A percentile compares a stretch with the other conserved stretches of the same genome.
phyloP scores from a whole-genome alignment of 306 rosid species.

The Begonia fuchsioides region DNA sequence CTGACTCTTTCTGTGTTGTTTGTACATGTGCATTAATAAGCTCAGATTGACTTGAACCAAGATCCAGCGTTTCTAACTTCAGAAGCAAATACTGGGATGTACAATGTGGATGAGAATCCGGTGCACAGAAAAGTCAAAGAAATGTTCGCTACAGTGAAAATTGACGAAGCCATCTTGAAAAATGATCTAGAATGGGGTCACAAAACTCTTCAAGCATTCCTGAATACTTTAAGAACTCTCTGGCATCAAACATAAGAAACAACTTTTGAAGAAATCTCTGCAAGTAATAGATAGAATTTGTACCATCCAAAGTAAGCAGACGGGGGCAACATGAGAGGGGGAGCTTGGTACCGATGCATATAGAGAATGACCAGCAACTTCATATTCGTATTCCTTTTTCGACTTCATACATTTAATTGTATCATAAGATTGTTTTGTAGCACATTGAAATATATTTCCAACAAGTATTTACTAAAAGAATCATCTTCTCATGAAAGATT shows the following conservation, averaged over 20 bases:
- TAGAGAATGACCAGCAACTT: too few relatives aligned
- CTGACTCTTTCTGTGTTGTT: too few relatives aligned
- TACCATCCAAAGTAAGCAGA: too few relatives aligned
- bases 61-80: conserved; percentile 13
- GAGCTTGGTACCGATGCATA: too few relatives aligned
- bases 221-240: conserved; percentile 25
- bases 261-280: too few relatives aligned
- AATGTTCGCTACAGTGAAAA: conserved; percentile 5
- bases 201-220: conserved; percentile 26
- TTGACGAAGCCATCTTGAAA: conserved; percentile 15
- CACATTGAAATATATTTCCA: too few relatives aligned
- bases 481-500: too few relatives aligned
- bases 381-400: background rate
- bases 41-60: conserved; percentile 17
- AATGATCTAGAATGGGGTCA: conserved; percentile 37
- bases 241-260: conserved; percentile 10
- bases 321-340: too few relatives aligned
- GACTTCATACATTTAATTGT: too few relatives aligned
- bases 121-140: background rate
- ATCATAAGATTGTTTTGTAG: too few relatives aligned
- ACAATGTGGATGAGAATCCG: conserved; percentile 1
- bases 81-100: conserved; percentile 5
- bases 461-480: too few relatives aligned
- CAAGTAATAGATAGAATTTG: too few relatives aligned
- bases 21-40: conserved; percentile 1